These are phyloP conservation scores for Bryoerythrophyllum caledonicum DNA, from an alignment of 225 moss, liverwort and hornwort species.

Conservation along the genomic window DNA sequence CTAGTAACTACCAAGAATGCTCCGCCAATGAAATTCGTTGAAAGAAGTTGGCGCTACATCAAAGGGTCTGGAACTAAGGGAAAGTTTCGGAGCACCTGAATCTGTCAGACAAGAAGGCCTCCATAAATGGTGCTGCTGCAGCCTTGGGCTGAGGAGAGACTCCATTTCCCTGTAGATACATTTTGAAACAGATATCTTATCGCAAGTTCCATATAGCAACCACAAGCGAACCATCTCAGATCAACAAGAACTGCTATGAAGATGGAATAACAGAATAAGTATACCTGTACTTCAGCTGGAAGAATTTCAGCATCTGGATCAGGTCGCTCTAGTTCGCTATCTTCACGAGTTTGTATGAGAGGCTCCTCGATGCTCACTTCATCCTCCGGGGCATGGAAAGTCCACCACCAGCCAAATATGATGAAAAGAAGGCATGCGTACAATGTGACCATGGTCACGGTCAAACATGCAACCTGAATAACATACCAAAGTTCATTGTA, in stretches of 20 bases:
- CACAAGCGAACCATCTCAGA: conserved; percentile 10
- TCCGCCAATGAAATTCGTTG: neutral
- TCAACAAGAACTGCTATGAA: conserved; percentile 8
- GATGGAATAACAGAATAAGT: conserved; percentile 9
- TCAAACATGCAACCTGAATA: conserved; percentile 77
- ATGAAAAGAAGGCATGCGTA: conserved; percentile 67
- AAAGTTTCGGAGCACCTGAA: conserved; percentile 65
- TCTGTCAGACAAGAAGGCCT: conserved; percentile 74
- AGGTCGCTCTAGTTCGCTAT: conserved; percentile 55
- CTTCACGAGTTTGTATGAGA: conserved; percentile 52
- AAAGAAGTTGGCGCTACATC: neutral
- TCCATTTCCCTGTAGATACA: conserved; percentile 51
- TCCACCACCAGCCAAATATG: conserved; percentile 80
- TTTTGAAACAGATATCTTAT: neutral
- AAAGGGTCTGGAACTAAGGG: conserved; percentile 13
- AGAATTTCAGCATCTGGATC: conserved; percentile 67
- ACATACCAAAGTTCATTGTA: conserved; percentile 18
- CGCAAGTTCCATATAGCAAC: conserved; percentile 6
- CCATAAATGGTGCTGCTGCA: conserved; percentile 47
- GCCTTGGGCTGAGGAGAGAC: conserved; percentile 23
- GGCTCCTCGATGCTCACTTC: conserved; percentile 54
- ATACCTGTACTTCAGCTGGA: conserved; percentile 54
- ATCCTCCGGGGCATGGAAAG: conserved; percentile 45
- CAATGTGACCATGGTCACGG: conserved; percentile 64
- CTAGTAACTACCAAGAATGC: conserved; percentile 2